Base-by-base conservation (phyloP, 106 monocot genomes). In the Vanilla planifolia region DNA sequence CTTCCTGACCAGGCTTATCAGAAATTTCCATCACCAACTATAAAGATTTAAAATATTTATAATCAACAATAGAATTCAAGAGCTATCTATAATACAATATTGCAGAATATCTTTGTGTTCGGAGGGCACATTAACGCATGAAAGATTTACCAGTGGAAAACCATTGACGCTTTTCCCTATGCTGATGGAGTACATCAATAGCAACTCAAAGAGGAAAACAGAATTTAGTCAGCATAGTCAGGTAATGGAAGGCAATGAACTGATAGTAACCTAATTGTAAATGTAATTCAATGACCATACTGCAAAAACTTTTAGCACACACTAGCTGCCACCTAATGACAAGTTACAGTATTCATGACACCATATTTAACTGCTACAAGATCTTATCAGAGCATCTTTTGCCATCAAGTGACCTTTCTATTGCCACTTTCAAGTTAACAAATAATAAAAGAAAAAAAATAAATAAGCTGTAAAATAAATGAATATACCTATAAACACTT, bases 401-500 rank as follows among this genome's bases (percentile, higher is more conserved):
- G 2, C 36, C 41, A 24, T 60, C 14, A 15, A 1, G 24, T 60
- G 26, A 23, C 2, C 33, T 4, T 63, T 27, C 44, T 47, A 32
- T 2, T 5, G 9, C 2, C 33, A 8, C 20, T 8, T 44, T 47
- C 29, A 47, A 53, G 30, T 29, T 53, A 53, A 32, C 53, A 26
- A 53, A 32, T 40, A 40, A 53, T 5, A 53, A 53, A n/a, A 33
- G 25, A 20, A 17, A 43, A 14, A 60, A 35, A 60, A 23, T 23
- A 22, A 28, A n/a, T n/a, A n/a, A n/a, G n/a, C n/a, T n/a, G n/a
- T 1, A 27, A 53, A 32, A 53, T 29, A 32, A 53, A 28, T 16
- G 16, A 52, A 47, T 23, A 17, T 33, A 70, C 70, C 70, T 70
- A 61, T 96, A 96, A 28, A 79, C 67, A 48, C 65, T 78, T 32